Percentiles rank a stretch among this genome's conserved stretches.
phyloP scores from a whole-genome alignment of 1,139 yeast genomes.

The Entelexis sorbosivorans region DNA sequence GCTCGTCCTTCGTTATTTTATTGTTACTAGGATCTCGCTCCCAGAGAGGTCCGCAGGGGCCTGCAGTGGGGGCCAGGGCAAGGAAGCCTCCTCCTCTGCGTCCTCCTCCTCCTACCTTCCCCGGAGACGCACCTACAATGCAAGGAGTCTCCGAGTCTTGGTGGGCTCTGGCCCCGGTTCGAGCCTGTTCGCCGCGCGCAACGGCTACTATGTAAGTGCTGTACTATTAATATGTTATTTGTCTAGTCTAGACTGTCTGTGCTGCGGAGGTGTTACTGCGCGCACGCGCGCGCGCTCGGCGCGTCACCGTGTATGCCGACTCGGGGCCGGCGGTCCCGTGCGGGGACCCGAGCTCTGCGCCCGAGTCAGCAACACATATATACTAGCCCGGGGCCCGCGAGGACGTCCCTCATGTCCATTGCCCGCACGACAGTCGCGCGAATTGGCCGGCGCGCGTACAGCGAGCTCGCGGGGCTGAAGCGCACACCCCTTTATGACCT shows the following conservation, averaged over 20 bases:
- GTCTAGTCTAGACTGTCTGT: too few species aligned
- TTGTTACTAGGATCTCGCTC: neutral
- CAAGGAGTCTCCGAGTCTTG: too few species aligned
- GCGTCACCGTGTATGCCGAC: neutral
- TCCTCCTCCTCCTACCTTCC: too few species aligned
- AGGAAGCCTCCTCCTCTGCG: neutral
- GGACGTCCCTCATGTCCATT: neutral
- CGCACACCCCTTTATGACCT: slow-evolving; percentile 70
- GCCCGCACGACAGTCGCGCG: slow-evolving; percentile 1
- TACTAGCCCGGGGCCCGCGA: neutral
- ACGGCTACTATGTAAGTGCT: neutral
- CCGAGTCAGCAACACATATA: neutral
- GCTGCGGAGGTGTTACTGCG: too few species aligned
- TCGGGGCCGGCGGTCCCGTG: neutral
- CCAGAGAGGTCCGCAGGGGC: neutral
- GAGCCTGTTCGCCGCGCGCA: neutral
- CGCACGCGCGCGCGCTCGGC: too few species aligned
- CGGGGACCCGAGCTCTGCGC: neutral
- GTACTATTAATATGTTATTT: neutral
- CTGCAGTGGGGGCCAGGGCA: neutral
- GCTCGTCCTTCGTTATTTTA: neutral
- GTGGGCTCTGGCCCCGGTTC: too few species aligned
- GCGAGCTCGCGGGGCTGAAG: slow-evolving; percentile 9
- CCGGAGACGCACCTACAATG: too few species aligned
- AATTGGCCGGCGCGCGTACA: slow-evolving; percentile 9